These are phyloP conservation scores for Penicillium argentinense DNA, from an alignment of 495 filamentous ascomycete species.

Conservation along the genomic window DNA sequence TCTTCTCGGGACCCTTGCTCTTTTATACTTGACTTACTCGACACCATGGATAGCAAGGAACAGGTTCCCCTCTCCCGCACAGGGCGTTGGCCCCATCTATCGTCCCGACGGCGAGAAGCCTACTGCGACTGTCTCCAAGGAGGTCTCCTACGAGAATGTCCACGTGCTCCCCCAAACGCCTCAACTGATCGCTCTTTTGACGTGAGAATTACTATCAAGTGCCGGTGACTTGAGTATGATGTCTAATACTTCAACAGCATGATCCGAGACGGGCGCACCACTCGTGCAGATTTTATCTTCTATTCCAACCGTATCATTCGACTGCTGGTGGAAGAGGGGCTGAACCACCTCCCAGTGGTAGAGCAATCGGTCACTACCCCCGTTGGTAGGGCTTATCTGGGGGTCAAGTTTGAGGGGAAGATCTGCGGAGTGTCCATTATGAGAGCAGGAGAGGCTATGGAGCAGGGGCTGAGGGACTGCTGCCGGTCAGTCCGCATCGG, in stretches of 20 bases:
- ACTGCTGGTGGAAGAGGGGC: constrained; percentile 93
- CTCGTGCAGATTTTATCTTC: constrained; percentile 96
- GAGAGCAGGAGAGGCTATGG: constrained; percentile 97
- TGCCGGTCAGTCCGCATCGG: constrained; percentile 95
- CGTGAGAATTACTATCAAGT: constrained; percentile 59
- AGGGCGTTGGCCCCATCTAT: constrained; percentile 78
- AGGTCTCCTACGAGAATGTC: constrained; percentile 81
- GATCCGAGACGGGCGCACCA: constrained; percentile 87
- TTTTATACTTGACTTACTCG: not conserved
- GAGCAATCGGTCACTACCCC: constrained; percentile 87
- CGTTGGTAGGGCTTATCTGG: constrained; percentile 82
- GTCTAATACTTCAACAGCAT: constrained; percentile 59
- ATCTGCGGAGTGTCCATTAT: constrained; percentile 99
- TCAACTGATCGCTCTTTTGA: constrained; percentile 93
- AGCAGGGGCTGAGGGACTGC: constrained; percentile 93
- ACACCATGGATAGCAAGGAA: constrained; percentile 29
- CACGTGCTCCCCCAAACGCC: constrained; percentile 89
- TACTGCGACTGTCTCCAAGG: constrained; percentile 83
- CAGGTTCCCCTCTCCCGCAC: constrained; percentile 56
- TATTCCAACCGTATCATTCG: constrained; percentile 99
- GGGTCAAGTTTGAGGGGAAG: constrained; percentile 94
- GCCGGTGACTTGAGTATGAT: not conserved
- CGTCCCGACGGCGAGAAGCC: constrained; percentile 76
- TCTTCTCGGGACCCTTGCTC: too few relatives aligned
- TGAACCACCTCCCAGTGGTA: constrained; percentile 93